Base-by-base conservation (phyloP, 225 moss, liverwort and hornwort species). In the Asterella californica region DNA sequence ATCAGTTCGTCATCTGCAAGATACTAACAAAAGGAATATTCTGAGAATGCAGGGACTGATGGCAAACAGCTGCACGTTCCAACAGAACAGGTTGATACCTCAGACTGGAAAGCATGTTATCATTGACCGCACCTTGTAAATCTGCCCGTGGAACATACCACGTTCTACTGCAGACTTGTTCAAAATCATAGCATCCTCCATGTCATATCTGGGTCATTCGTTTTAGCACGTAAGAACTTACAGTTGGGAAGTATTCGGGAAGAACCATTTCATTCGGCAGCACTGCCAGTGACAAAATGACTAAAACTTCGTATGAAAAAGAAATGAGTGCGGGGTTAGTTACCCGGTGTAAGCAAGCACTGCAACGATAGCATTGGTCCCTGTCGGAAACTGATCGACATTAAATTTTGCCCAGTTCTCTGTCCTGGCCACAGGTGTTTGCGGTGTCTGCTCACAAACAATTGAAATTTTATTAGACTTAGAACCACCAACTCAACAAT, bases 111-210 rank as follows among this genome's bases (percentile, higher is more conserved):
- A 11, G 19, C 2, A 29, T 25, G 45, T 29, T 21, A 25, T 5
- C 45, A 42, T 22, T 5, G 24, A 59, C 2, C 84, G 70, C 76
- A 97, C 97, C 94, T 97, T 97, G 82, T 97, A 97, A 46, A 97
- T 87, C 88, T 94, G 97, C 25, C 97, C 97, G 82, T 97, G 93
- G 80, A 90, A 93, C 77, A 97, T 80, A 71, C 97, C 97, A 79
- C 97, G 94, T 85, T 97, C 97, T 83, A 94, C 89, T 17, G 97
- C 92, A 18, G 97, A 94, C 85, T 94, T 97, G 83, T 97, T 94
- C 83, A 97, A 78, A 83, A 97, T 97, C 97, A 97, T 97, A 32
- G 97, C 97, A 87, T 97, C 97, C 78, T 97, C 97, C 97, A 97
- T 94, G 77, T 97, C 97, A 81, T 94, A 97, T 79, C 97, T 97